A percentile compares a stretch with the other conserved stretches of the same genome.
Conservation (phyloP, 345 rosid genomes). For the Brassica nigra region DNA sequence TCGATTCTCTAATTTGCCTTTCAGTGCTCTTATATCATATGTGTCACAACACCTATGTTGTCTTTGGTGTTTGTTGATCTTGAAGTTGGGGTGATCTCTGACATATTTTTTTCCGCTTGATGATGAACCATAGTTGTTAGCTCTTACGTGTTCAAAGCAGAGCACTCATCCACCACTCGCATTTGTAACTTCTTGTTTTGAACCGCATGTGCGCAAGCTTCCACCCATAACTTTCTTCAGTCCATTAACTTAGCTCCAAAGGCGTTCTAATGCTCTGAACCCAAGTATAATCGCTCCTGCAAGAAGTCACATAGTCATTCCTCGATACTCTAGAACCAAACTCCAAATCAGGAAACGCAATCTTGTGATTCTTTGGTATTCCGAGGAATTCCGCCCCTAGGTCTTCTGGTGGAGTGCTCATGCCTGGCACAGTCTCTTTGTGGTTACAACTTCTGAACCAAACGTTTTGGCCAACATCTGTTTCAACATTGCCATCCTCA, state of each 20-base stretch:
- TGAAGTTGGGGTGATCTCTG: no score
- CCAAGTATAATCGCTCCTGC: conserved; percentile 58
- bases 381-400: conserved; percentile 46
- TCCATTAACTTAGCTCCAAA: background rate
- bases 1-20: background rate
- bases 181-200: no score
- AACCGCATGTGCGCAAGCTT: no score
- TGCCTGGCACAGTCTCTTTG: conserved; percentile 41
- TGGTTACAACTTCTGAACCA: conserved; percentile 58
- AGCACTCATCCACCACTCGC: no score
- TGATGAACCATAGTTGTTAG: no score
- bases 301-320: conserved; percentile 74
- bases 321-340: conserved; percentile 53
- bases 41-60: no score
- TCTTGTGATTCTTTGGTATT: conserved; percentile 59
- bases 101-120: no score
- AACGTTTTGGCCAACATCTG: conserved; percentile 16
- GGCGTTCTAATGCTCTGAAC: conserved; percentile 25
- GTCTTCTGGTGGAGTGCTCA: conserved; percentile 52
- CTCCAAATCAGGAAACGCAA: conserved; percentile 45
- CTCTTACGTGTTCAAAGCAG: no score
- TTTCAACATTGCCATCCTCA: conserved; percentile 1
- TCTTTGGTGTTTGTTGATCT: no score
- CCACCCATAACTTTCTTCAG: no score
- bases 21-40: background rate